Evolutionary conservation across 2,329 filamentous ascomycete genomes (phyloP).

Genomic region (Pseudogymnoascus sp.): DNA sequence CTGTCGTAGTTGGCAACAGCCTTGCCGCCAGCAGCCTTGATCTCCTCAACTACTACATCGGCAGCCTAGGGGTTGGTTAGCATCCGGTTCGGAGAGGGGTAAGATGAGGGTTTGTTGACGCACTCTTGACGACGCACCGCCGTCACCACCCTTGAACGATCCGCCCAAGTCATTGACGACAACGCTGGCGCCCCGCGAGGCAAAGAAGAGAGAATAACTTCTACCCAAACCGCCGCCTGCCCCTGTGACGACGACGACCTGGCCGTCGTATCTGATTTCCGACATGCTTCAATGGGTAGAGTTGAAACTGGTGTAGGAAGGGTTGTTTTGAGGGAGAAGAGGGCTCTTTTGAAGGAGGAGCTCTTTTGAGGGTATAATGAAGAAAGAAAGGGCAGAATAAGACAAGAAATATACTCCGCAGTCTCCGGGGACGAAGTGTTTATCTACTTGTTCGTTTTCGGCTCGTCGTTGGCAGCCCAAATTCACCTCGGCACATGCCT

Average conservation of each 20-base stretch:
- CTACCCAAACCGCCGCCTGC: slow-evolving; percentile 75
- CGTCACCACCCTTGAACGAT: slow-evolving; percentile 78
- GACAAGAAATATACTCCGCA: slow-evolving; percentile 2
- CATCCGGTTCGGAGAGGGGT: background rate
- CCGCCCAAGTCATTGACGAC: slow-evolving; percentile 95
- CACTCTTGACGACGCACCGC: slow-evolving; percentile 81
- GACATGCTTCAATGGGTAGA: slow-evolving; percentile 37
- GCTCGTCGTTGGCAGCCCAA: background rate
- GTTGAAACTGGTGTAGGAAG: background rate
- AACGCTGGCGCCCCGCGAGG: slow-evolving; percentile 78
- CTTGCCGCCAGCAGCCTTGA: slow-evolving; percentile 82
- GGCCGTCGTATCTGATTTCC: slow-evolving; percentile 70
- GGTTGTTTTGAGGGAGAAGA: background rate
- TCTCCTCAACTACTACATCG: slow-evolving; percentile 75
- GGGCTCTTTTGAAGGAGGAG: background rate
- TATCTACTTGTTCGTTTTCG: slow-evolving; percentile 6
- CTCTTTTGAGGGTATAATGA: slow-evolving; percentile 2
- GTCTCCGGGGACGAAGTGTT: background rate
- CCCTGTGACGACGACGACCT: slow-evolving; percentile 82
- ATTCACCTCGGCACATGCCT: slow-evolving; percentile 8
- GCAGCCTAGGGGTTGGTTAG: slow-evolving; percentile 49
- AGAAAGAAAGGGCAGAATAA: slow-evolving; percentile 2
- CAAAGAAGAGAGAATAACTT: slow-evolving; percentile 84
- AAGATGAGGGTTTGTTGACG: slow-evolving; percentile 17
- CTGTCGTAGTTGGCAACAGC: slow-evolving; percentile 96